phyloP scores from a whole-genome alignment of 2,329 filamentous ascomycete genomes.

The Aspergillus sp. region DNA sequence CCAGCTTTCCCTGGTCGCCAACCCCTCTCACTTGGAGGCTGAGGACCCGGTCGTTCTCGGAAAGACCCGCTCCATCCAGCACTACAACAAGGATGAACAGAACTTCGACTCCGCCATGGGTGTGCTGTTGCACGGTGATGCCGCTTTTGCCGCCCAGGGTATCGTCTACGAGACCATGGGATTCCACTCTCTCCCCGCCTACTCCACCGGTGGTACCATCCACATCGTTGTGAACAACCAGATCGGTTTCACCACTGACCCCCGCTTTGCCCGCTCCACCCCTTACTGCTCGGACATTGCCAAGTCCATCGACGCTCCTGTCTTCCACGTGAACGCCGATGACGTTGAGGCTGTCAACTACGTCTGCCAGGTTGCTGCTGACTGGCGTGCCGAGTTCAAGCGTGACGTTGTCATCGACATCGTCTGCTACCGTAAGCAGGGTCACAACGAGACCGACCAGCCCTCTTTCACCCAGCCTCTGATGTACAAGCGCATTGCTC shows the following conservation, averaged over 20 bases:
- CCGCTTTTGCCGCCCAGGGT: constrained; percentile 93
- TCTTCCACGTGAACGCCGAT: constrained; percentile 99
- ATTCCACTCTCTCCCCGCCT: constrained; percentile 92
- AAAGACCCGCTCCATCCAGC: constrained; percentile 96
- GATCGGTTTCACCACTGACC: constrained; percentile 99
- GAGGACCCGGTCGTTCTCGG: constrained; percentile 97
- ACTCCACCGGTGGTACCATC: constrained; percentile 95
- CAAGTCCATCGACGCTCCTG: constrained; percentile 96
- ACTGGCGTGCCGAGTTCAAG: constrained; percentile 99
- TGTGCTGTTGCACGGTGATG: constrained; percentile 94
- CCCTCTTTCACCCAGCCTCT: constrained; percentile 98
- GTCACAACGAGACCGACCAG: constrained; percentile 99
- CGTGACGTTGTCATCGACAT: constrained; percentile 97
- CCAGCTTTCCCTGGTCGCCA: constrained; percentile 97
- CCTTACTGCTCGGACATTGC: constrained; percentile 99
- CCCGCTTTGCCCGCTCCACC: constrained; percentile 93
- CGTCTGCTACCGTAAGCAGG: constrained; percentile 98
- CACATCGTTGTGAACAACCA: constrained; percentile 99
- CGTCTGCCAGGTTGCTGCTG: constrained; percentile 92
- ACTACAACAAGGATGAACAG: constrained; percentile 97
- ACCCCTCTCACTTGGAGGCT: constrained; percentile 96
- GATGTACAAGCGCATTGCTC: constrained; percentile 97
- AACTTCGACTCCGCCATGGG: constrained; percentile 89
- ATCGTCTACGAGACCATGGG: constrained; percentile 98
- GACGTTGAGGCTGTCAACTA: constrained; percentile 99